Conservation (phyloP, 257 asterid species). For the Leonotis leonurus region DNA sequence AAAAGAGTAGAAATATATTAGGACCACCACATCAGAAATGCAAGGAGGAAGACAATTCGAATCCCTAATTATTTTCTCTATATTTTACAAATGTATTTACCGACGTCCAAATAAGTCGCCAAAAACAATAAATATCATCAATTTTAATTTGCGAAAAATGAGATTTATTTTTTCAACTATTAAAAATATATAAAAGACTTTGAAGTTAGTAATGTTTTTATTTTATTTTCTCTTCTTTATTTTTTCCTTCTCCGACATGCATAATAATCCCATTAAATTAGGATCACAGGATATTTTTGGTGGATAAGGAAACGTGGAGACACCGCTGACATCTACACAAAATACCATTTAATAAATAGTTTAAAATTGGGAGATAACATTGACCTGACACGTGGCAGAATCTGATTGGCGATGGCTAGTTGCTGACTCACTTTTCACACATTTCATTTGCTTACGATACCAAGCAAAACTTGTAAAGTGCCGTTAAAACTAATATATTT, state of each 20-base stretch:
- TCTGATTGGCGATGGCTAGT: conserved; percentile 11
- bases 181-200: no score
- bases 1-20: not conserved
- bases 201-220: no score
- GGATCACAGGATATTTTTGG: conserved; percentile 17
- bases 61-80: no score
- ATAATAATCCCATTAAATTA: not conserved
- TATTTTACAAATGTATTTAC: not conserved
- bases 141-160: no score
- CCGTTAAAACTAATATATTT: not conserved
- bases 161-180: not conserved
- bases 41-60: not conserved
- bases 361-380: not conserved
- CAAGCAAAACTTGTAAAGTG: not conserved
- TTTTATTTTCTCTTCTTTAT: no score
- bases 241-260: not conserved
- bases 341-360: not conserved
- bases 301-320: conserved; percentile 33
- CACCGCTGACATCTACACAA: conserved; percentile 14
- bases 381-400: conserved; percentile 21
- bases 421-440: conserved; percentile 38
- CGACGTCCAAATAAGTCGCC: not conserved
- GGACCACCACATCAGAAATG: not conserved
- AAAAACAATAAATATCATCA: no score
- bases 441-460: not conserved